phyloP scores from a whole-genome alignment of 2,329 filamentous ascomycete genomes.

The Trichoderma koningii region DNA sequence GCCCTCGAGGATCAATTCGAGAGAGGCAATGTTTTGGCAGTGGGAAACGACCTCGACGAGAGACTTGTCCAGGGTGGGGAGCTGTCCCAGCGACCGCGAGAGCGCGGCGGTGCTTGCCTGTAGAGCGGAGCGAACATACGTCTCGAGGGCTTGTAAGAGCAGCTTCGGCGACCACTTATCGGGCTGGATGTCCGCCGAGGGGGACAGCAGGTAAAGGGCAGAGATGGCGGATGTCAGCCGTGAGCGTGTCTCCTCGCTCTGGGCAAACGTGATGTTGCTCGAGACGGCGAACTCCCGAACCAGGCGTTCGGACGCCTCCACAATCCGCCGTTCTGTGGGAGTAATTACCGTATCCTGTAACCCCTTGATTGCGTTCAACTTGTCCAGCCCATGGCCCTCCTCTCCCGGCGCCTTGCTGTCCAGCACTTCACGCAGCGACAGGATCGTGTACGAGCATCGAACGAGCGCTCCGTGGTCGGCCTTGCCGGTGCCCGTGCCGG shows the following conservation, averaged over 20 bases:
- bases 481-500: conserved; percentile 47
- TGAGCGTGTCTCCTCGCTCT: conserved; percentile 73
- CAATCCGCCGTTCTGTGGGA: conserved; percentile 74
- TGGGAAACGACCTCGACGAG: conserved; percentile 78
- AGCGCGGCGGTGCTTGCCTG: conserved; percentile 77
- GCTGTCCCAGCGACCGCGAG: conserved; percentile 71
- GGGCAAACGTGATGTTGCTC: conserved; percentile 58
- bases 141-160: conserved; percentile 74
- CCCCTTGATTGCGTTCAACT: conserved; percentile 69
- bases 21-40: conserved; percentile 88
- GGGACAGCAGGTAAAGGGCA: conserved; percentile 80
- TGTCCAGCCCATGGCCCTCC: conserved; percentile 75
- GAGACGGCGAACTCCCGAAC: conserved; percentile 79
- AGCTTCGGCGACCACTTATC: conserved; percentile 67
- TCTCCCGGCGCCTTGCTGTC: conserved; percentile 66
- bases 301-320: conserved; percentile 72
- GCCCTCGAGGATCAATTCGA: conserved; percentile 74
- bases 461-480: conserved; percentile 79
- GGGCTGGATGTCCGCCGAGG: conserved; percentile 55
- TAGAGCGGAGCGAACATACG: conserved; percentile 78
- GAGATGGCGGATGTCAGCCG: conserved; percentile 72
- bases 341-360: conserved; percentile 69
- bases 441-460: conserved; percentile 76
- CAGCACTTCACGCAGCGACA: conserved; percentile 74
- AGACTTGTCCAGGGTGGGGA: conserved; percentile 80